These are phyloP conservation scores for Yamadazyma ubonensis DNA, from an alignment of 805 yeast genomes.

Conservation along the genomic window DNA sequence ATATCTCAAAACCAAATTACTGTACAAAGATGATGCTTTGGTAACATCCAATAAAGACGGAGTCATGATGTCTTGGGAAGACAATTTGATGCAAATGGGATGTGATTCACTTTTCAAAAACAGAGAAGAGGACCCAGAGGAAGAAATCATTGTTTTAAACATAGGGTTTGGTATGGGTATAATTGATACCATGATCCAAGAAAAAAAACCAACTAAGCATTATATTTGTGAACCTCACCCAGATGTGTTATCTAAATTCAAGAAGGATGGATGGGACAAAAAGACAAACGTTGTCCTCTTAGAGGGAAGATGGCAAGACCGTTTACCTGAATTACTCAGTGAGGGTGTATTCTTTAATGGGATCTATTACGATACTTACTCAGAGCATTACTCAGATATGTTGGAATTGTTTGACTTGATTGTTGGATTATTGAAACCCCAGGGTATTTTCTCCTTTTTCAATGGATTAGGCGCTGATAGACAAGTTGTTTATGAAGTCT, in stretches of 20 bases:
- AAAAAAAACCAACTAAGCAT: constrained; percentile 59
- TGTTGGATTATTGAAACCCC: constrained; percentile 78
- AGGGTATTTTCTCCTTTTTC: constrained; percentile 86
- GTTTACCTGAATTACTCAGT: constrained; percentile 61
- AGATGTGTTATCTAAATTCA: constrained; percentile 71
- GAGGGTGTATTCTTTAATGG: constrained; percentile 76
- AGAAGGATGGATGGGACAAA: constrained; percentile 78
- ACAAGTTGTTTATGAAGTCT: constrained; percentile 58
- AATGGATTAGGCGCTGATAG: constrained; percentile 66
- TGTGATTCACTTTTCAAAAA: constrained; percentile 64
- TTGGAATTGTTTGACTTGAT: constrained; percentile 75
- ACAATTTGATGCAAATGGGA: constrained; percentile 75
- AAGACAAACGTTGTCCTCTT: constrained; percentile 68
- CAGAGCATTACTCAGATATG: constrained; percentile 90
- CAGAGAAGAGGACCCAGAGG: constrained; percentile 37
- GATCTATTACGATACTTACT: constrained; percentile 89
- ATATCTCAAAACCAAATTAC: constrained; percentile 63
- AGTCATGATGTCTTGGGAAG: constrained; percentile 98
- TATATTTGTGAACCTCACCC: constrained; percentile 96
- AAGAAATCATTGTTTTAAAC: constrained; percentile 59
- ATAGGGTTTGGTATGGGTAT: constrained; percentile 98
- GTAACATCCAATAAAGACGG: constrained; percentile 81
- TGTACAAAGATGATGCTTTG: constrained; percentile 65
- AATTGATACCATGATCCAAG: constrained; percentile 76
- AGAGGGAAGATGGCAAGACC: constrained; percentile 93